Conservation (phyloP, 1,139 yeast species). For the Ogataea hybrid region DNA sequence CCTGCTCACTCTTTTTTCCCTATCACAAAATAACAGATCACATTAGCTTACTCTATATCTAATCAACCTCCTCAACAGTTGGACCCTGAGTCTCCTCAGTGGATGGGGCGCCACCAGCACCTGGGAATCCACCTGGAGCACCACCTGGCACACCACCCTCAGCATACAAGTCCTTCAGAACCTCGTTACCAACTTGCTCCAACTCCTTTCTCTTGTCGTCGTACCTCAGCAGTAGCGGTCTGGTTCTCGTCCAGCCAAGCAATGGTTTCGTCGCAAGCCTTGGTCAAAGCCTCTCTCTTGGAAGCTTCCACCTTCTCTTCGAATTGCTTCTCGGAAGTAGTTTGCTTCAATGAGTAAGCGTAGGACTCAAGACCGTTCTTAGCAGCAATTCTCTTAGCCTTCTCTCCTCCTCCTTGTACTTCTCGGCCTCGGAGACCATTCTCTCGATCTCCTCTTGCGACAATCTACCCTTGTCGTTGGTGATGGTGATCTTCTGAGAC, state of each 20-base stretch:
- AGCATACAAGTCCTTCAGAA: constrained; percentile 56
- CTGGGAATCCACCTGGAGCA: constrained; percentile 23
- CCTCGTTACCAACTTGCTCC: constrained; percentile 60
- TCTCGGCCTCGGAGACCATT: constrained; percentile 97
- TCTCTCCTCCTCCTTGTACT: constrained; percentile 93
- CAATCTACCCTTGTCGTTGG: constrained; percentile 97
- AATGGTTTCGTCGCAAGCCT: constrained; percentile 42
- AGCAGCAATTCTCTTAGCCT: too few species aligned
- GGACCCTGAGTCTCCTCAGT: constrained; percentile 24
- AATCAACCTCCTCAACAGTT: constrained; percentile 27
- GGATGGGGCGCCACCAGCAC: constrained; percentile 23
- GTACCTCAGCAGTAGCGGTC: constrained; percentile 48
- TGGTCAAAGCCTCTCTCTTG: too few species aligned
- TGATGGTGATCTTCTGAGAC: constrained; percentile 97
- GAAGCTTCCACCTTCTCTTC: too few species aligned
- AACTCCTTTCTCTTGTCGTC: constrained; percentile 61
- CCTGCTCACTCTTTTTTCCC: background rate
- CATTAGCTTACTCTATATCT: constrained; percentile 12
- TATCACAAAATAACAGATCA: constrained; percentile 1
- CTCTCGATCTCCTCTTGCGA: constrained; percentile 93
- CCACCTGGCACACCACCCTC: constrained; percentile 48
- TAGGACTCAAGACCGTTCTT: too few species aligned
- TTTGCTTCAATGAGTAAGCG: too few species aligned
- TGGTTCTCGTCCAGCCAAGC: constrained; percentile 46
- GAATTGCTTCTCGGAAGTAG: too few species aligned